These are phyloP conservation scores for Bromus sterilis DNA, from an alignment of 176 grass and related monocot species.

Conservation along the genomic window DNA sequence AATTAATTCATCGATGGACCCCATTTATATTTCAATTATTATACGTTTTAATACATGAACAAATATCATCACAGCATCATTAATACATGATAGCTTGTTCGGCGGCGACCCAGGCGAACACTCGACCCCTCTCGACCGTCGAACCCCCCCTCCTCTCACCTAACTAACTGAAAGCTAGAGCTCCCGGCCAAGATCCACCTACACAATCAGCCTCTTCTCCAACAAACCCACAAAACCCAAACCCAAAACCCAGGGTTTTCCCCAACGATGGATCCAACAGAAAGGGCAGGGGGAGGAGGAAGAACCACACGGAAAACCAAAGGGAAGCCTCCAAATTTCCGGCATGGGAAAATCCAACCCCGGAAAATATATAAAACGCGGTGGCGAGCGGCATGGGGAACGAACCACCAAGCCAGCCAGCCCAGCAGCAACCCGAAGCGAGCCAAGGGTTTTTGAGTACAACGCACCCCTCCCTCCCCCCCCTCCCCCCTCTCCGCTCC, in stretches of 20 bases:
- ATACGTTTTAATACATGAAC: too few relatives aligned
- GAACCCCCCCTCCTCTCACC: background rate
- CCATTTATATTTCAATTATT: too few relatives aligned
- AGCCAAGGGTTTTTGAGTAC: slow-evolving; percentile 43
- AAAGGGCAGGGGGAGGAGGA: background rate
- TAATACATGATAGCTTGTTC: background rate
- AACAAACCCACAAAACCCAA: background rate
- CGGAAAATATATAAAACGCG: background rate
- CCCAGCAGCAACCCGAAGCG: background rate
- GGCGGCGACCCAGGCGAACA: background rate
- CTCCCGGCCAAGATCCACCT: background rate
- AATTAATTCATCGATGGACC: background rate
- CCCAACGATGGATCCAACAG: background rate
- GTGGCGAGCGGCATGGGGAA: background rate
- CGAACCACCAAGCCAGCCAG: slow-evolving; percentile 6
- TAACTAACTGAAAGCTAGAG: background rate
- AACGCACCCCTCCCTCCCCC: background rate
- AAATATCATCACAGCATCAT: background rate
- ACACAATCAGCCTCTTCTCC: background rate
- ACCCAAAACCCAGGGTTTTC: background rate
- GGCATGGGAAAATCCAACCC: slow-evolving; percentile 14
- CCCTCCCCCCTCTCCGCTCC: background rate
- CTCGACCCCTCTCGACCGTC: background rate
- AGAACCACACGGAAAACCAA: background rate
- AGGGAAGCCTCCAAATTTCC: background rate